Conservation (phyloP, 768 basidiomycete genomes). For the Rhodotorula graminis region DNA sequence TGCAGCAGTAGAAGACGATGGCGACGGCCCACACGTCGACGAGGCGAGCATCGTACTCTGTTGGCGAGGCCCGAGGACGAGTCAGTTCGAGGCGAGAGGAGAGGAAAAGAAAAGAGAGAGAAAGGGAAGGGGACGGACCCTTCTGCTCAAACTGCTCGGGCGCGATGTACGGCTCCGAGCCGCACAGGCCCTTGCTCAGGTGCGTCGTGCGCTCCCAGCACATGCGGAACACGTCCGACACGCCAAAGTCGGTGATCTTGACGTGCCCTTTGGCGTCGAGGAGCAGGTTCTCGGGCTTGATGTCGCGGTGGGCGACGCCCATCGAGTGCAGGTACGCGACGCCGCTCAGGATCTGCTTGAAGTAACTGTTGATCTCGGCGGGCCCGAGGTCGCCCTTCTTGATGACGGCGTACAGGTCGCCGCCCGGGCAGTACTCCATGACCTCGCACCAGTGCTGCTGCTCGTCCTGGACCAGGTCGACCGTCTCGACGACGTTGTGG, state of each 20-base stretch:
- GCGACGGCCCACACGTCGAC: slow-evolving; percentile 98
- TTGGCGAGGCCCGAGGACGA: not conserved
- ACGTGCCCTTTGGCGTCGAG: slow-evolving; percentile 80
- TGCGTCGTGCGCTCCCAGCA: slow-evolving; percentile 98
- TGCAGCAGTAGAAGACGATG: slow-evolving; percentile 96
- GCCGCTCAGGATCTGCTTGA: slow-evolving; percentile 88
- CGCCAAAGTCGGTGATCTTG: slow-evolving; percentile 93
- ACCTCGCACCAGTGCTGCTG: slow-evolving; percentile 96
- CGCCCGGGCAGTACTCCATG: slow-evolving; percentile 97
- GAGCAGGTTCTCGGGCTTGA: slow-evolving; percentile 96
- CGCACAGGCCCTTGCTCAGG: slow-evolving; percentile 93
- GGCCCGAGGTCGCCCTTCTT: slow-evolving; percentile 92
- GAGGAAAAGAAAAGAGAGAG: not conserved
- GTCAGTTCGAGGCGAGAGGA: not conserved
- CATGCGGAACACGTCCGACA: slow-evolving; percentile 95
- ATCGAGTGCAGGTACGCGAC: slow-evolving; percentile 88
- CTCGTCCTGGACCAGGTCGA: slow-evolving; percentile 98
- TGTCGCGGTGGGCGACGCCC: slow-evolving; percentile 94
- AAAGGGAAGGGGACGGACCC: slow-evolving; percentile 60
- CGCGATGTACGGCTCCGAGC: slow-evolving; percentile 97
- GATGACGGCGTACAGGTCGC: slow-evolving; percentile 96
- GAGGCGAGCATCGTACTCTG: slow-evolving; percentile 93
- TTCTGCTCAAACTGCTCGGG: slow-evolving; percentile 95
- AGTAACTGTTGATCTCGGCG: slow-evolving; percentile 92
- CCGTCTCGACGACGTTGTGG: slow-evolving; percentile 92